These are phyloP conservation scores for Colletotrichum lindemuthianum DNA, from an alignment of 2,329 filamentous ascomycete species.

Conservation along the genomic window DNA sequence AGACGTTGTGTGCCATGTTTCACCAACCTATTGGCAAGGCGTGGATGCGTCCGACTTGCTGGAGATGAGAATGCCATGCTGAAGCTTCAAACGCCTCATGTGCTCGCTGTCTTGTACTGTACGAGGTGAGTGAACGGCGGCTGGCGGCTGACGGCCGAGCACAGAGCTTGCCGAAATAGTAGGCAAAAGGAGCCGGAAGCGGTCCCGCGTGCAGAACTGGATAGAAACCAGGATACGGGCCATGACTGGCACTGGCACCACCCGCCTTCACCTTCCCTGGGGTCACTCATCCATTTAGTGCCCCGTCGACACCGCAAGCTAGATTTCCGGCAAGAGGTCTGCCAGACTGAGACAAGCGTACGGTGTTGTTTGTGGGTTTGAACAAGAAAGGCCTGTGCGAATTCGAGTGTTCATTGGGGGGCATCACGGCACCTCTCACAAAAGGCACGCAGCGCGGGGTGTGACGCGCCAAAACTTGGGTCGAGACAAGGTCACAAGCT, in stretches of 20 bases:
- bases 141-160: slow-evolving; percentile 2
- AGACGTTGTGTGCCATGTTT: too few relatives aligned
- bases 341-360: slow-evolving; percentile 17
- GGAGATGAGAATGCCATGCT: too few relatives aligned
- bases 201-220: slow-evolving; percentile 19
- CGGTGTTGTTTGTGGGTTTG: slow-evolving; percentile 12
- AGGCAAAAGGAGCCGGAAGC: slow-evolving; percentile 7
- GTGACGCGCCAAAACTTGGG: slow-evolving; percentile 13
- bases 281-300: neutral
- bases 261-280: neutral
- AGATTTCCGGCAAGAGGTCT: neutral
- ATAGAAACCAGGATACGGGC: neutral
- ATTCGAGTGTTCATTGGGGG: slow-evolving; percentile 28
- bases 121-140: neutral
- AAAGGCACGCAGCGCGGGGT: slow-evolving; percentile 13
- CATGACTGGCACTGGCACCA: slow-evolving; percentile 3
- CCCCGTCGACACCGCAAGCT: neutral
- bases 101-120: too few relatives aligned
- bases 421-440: slow-evolving; percentile 12
- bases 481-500: slow-evolving; percentile 30
- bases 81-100: neutral
- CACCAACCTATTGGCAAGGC: too few relatives aligned
- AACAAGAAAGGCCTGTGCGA: slow-evolving; percentile 15
- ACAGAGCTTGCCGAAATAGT: slow-evolving; percentile 5
- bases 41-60: too few relatives aligned